Evolutionary conservation across 202 grass and related monocot genomes (phyloP).

Genomic region (Hordeum pubiflorum): DNA sequence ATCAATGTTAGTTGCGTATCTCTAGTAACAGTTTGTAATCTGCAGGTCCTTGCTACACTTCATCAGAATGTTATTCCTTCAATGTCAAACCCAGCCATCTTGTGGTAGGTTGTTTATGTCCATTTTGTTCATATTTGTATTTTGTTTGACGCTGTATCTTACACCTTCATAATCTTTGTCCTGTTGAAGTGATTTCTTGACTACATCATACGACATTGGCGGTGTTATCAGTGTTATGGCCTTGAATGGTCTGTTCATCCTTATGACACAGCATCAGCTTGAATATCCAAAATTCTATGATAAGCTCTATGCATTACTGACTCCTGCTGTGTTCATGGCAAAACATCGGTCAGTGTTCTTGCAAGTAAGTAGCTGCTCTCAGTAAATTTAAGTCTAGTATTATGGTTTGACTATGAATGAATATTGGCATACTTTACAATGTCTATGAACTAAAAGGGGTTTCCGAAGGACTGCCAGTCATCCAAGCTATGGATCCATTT

Average conservation of each 20-base stretch:
- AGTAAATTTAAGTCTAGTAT: not conserved
- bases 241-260: conserved; percentile 87
- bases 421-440: not conserved
- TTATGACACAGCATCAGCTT: conserved; percentile 91
- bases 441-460: not conserved
- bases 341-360: conserved; percentile 87
- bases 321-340: conserved; percentile 78
- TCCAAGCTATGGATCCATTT: not conserved
- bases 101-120: conserved; percentile 52
- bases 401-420: not conserved
- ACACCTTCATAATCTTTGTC: conserved; percentile 9
- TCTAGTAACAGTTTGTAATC: conserved; percentile 1
- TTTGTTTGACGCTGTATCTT: conserved; percentile 20
- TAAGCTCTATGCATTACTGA: conserved; percentile 81
- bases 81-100: conserved; percentile 79
- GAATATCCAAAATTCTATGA: conserved; percentile 95
- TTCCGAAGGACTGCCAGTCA: not conserved
- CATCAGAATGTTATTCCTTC: conserved; percentile 85
- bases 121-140: not conserved
- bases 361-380: conserved; percentile 59
- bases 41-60: conserved; percentile 82
- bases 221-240: conserved; percentile 97
- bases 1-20: not conserved
- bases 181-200: conserved; percentile 91
- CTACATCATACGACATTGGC: conserved; percentile 95